Evolutionary conservation across 805 yeast genomes (phyloP).

Genomic region (Nakazawaea wickerhamii): DNA sequence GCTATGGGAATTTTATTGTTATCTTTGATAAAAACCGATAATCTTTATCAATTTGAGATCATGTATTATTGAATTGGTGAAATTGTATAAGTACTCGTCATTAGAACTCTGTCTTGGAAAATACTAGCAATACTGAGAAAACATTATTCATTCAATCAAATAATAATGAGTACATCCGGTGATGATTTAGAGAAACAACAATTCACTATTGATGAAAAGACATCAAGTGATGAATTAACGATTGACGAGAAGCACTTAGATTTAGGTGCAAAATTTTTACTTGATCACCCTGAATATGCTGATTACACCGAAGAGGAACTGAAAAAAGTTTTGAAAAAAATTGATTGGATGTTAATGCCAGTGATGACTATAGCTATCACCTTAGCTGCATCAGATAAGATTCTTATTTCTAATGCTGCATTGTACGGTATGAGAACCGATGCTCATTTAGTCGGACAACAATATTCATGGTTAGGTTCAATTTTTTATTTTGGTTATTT

Average conservation of each 20-base stretch:
- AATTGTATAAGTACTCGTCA: too few species aligned
- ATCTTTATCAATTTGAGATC: too few species aligned
- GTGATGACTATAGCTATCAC: constrained; percentile 18
- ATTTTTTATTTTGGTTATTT: constrained; percentile 46
- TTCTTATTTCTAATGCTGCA: constrained; percentile 23
- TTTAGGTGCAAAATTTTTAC: constrained; percentile 21
- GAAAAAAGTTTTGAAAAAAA: constrained; percentile 16
- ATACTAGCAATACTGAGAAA: background rate
- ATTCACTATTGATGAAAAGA: constrained; percentile 2
- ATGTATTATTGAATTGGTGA: too few species aligned
- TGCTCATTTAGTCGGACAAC: constrained; percentile 36
- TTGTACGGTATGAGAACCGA: constrained; percentile 43
- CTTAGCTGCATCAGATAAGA: constrained; percentile 20
- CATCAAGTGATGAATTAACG: background rate
- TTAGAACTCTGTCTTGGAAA: too few species aligned
- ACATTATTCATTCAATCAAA: background rate
- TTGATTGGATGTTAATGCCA: constrained; percentile 19
- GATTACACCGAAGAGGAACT: constrained; percentile 18
- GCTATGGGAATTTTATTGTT: background rate
- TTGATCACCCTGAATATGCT: constrained; percentile 22
- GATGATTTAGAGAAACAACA: constrained; percentile 1
- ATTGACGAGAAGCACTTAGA: constrained; percentile 15
- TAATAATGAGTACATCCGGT: background rate
- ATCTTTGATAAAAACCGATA: too few species aligned
- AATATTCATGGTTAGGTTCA: constrained; percentile 46